phyloP scores from a whole-genome alignment of 176 grass and related monocot species.

The Puccinellia tenuiflora region DNA sequence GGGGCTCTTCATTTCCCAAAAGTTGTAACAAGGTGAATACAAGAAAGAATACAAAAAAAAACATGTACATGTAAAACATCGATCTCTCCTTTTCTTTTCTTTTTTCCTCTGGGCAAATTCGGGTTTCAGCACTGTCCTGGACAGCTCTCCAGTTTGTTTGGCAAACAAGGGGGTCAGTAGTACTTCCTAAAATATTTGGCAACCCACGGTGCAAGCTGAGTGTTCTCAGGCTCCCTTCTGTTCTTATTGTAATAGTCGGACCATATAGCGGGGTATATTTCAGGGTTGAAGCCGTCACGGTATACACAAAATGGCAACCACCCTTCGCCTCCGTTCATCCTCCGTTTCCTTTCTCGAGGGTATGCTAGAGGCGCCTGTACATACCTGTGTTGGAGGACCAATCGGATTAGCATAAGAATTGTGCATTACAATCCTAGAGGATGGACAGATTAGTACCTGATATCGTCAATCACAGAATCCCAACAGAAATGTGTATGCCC shows the following conservation, averaged over 20 bases:
- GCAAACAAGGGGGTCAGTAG: conserved; percentile 23
- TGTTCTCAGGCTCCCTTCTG: conserved; percentile 82
- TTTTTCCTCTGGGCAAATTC: conserved; percentile 14
- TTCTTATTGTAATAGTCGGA: conserved; percentile 81
- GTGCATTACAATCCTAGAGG: background rate
- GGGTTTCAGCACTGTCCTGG: conserved; percentile 4
- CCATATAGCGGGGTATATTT: conserved; percentile 75
- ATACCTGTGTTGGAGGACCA: conserved; percentile 36
- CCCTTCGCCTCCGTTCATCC: conserved; percentile 59
- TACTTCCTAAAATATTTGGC: conserved; percentile 73
- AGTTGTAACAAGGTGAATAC: conserved; percentile 23
- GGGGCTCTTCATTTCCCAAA: conserved; percentile 33
- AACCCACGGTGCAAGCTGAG: conserved; percentile 88
- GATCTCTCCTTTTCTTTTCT: background rate
- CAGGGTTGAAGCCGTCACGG: conserved; percentile 59
- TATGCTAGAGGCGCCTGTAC: conserved; percentile 85
- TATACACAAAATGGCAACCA: conserved; percentile 95
- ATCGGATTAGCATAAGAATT: background rate
- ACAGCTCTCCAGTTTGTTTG: conserved; percentile 16
- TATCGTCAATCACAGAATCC: conserved; percentile 70
- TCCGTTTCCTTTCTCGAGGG: conserved; percentile 72
- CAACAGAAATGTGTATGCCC: conserved; percentile 94
- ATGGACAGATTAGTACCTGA: conserved; percentile 52
- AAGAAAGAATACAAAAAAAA: background rate
- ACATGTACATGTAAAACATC: conserved; percentile 48